Conservation (phyloP, 345 rosid genomes). For the Ceriops tagal region DNA sequence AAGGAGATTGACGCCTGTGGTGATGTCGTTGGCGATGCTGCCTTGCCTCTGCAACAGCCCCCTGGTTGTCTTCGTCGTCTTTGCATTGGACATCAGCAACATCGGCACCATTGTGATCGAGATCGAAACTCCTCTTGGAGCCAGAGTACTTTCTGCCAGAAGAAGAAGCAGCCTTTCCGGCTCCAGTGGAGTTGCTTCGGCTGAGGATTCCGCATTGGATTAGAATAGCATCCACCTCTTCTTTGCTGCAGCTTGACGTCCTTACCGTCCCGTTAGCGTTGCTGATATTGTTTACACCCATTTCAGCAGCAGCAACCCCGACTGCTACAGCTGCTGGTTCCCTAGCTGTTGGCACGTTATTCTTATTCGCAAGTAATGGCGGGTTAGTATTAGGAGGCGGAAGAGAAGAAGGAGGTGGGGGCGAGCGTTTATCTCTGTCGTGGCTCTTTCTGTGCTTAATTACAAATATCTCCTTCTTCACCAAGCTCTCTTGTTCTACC, state of each 20-base stretch:
- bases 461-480: slow-evolving; percentile 67
- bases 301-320: slow-evolving; percentile 13
- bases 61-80: slow-evolving; percentile 39
- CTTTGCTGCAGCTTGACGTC: slow-evolving; percentile 62
- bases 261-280: slow-evolving; percentile 25
- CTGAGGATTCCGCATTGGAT: slow-evolving; percentile 93
- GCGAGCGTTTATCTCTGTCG: slow-evolving; percentile 41
- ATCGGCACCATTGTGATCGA: slow-evolving; percentile 35
- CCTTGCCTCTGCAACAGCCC: slow-evolving; percentile 22
- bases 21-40: slow-evolving; percentile 55
- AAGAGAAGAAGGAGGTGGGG: slow-evolving; percentile 18
- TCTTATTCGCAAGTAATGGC: too few species aligned
- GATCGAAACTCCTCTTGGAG: slow-evolving; percentile 88
- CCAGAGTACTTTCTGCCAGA: slow-evolving; percentile 59
- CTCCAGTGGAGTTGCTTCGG: slow-evolving; percentile 64
- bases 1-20: slow-evolving; percentile 33
- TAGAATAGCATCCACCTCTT: slow-evolving; percentile 88
- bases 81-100: slow-evolving; percentile 19
- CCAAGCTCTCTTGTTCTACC: slow-evolving; percentile 20
- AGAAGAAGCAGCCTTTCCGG: slow-evolving; percentile 31
- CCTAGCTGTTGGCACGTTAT: background rate
- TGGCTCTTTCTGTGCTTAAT: slow-evolving; percentile 85
- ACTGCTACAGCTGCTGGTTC: slow-evolving; percentile 12
- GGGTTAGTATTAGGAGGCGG: too few species aligned
- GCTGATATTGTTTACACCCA: background rate